Base-by-base conservation (phyloP, 345 rosid species). In the Populus euphratica region DNA sequence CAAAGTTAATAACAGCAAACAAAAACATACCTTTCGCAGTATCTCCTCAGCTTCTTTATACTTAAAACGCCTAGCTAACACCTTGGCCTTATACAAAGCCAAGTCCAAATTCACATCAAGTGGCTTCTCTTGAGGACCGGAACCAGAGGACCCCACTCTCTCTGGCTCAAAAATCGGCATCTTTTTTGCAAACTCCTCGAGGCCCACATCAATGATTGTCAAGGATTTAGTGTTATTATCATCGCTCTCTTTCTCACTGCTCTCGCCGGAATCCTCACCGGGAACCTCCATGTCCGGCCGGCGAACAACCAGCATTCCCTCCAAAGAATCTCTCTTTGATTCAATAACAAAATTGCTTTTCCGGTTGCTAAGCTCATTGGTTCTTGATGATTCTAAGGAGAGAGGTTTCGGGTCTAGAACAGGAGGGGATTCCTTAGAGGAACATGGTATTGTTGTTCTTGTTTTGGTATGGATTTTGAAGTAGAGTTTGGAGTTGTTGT, bases 141-240 rank as follows among this genome's bases (percentile, higher is more conserved):
- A 35, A 29, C 80, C 50, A 27, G 12, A 85, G 5, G 86, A 74
- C 66, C 76, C 91, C 72, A 86, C 82, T 75, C 93, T 87, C 87
- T 78, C 85, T 2, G 99, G 98, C 82, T 96, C 99, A 79, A 96
- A 96, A 33, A 96, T 88, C 14, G 93, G 94, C 91, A 96, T 83
- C 86, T 90, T 93, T 89, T 90, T 90, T 2, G 98, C 97, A 20
- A 93, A 88, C 68, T 90, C 81, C 52, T 81, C 85, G 13, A 96
- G 90, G 49, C 92, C 84, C 0, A 87, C 91, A 63, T 92, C 94
- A 12, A 91, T 77, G 75, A 79, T 84, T 21, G 83, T 86, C 52
- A 86, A 79, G 10, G 92, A 86, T 10, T 72, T 83, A 44, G 35
- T 68, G 1, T 10, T 83, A 23, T 38, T 84, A 23, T 74, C 88